These are phyloP conservation scores for Phytophthora tentaculata DNA, from an alignment of 352 stramenopile species.

Conservation along the genomic window DNA sequence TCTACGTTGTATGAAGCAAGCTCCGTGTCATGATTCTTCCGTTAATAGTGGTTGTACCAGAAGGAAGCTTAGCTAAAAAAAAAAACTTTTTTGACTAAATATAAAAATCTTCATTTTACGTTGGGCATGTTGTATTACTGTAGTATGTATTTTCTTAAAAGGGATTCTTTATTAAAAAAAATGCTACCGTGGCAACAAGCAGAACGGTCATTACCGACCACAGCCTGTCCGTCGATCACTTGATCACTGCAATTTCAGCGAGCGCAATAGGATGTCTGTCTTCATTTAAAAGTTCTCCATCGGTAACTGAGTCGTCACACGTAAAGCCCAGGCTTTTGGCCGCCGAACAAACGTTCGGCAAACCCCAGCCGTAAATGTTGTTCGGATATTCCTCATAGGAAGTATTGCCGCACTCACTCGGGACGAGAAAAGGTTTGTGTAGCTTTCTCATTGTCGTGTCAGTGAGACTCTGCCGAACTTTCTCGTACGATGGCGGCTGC, in stretches of 20 bases:
- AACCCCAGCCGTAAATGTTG: conserved; percentile 78
- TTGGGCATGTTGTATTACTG: too few relatives aligned
- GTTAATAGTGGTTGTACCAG: too few relatives aligned
- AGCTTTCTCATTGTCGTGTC: conserved; percentile 51
- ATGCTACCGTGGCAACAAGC: too few relatives aligned
- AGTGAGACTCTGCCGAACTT: conserved; percentile 46
- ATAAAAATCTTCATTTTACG: too few relatives aligned
- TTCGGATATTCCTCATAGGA: conserved; percentile 73
- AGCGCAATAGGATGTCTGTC: conserved; percentile 19
- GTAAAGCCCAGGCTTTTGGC: conserved; percentile 47
- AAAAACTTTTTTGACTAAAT: too few relatives aligned
- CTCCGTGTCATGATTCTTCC: too few relatives aligned
- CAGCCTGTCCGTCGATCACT: conserved; percentile 32
- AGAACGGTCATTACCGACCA: too few relatives aligned
- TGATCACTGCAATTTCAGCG: conserved; percentile 22
- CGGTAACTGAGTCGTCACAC: conserved; percentile 30
- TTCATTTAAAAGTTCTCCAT: background rate
- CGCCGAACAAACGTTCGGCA: conserved; percentile 61
- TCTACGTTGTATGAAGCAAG: too few relatives aligned
- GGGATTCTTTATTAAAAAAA: too few relatives aligned
- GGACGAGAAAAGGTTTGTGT: conserved; percentile 73
- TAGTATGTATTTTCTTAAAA: too few relatives aligned
- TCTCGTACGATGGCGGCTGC: conserved; percentile 26
- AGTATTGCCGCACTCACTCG: conserved; percentile 65
- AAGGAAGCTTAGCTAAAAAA: too few relatives aligned